phyloP scores from a whole-genome alignment of 176 grass and related monocot species.

The Eremochloa ophiuroides region DNA sequence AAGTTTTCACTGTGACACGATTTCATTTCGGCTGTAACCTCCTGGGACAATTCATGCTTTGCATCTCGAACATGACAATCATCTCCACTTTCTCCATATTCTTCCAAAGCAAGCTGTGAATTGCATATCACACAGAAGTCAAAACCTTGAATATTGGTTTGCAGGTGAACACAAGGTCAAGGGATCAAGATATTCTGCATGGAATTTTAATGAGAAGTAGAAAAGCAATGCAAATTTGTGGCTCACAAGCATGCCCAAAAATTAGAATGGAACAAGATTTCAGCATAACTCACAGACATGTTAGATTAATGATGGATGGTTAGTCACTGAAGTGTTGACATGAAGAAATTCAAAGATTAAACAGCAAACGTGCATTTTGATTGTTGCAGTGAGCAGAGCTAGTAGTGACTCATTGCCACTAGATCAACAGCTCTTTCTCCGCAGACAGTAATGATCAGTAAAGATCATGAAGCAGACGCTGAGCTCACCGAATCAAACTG shows the following conservation, averaged over 20 bases:
- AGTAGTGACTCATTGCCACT: neutral
- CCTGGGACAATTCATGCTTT: slow-evolving; percentile 10
- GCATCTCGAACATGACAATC: neutral
- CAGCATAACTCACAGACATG: neutral
- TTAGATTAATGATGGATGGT: neutral
- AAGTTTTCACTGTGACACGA: neutral
- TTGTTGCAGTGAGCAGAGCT: neutral
- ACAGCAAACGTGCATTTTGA: neutral
- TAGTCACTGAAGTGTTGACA: neutral
- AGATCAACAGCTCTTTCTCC: neutral
- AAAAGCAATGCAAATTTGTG: neutral
- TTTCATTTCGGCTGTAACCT: slow-evolving; percentile 26
- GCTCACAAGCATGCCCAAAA: neutral
- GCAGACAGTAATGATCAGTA: neutral
- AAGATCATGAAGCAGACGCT: neutral
- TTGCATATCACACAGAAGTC: neutral
- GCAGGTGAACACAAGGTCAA: neutral
- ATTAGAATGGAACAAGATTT: neutral
- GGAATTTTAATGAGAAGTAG: neutral
- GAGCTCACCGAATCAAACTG: slow-evolving; percentile 56
- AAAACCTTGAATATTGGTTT: slow-evolving; percentile 14
- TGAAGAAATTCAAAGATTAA: neutral
- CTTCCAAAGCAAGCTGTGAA: slow-evolving; percentile 31
- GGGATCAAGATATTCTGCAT: neutral
- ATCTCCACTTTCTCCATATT: slow-evolving; percentile 6